These are phyloP conservation scores for Thelephora terrestris DNA, from an alignment of 1,284 basidiomycete species.

Conservation along the genomic window DNA sequence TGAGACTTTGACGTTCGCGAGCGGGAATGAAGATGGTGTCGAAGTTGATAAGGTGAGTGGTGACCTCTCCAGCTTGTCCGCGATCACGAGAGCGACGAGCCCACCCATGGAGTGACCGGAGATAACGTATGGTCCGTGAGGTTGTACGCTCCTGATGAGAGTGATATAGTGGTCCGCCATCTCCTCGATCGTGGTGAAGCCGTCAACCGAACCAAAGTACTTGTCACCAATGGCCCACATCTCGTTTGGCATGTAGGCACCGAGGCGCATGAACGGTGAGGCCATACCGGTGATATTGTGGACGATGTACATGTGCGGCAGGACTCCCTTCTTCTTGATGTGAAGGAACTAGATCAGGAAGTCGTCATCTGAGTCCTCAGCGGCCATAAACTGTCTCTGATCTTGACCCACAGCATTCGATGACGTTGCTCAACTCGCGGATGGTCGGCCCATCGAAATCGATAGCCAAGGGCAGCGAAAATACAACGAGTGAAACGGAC, in stretches of 20 bases:
- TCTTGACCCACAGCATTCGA: constrained; percentile 21
- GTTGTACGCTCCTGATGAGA: constrained; percentile 16
- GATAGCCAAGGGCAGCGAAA: not conserved
- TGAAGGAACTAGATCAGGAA: constrained; percentile 18
- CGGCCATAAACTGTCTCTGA: constrained; percentile 14
- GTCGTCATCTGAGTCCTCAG: constrained; percentile 6
- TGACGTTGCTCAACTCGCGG: constrained; percentile 16
- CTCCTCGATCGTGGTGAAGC: constrained; percentile 19
- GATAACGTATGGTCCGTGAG: constrained; percentile 18
- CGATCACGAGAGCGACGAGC: constrained; percentile 18
- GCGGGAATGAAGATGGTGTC: constrained; percentile 21
- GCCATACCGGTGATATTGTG: constrained; percentile 23
- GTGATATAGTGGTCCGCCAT: constrained; percentile 23
- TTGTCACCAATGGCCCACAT: constrained; percentile 23
- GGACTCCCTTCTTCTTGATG: constrained; percentile 21
- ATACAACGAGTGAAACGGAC: constrained; percentile 9
- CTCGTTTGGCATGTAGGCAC: constrained; percentile 22
- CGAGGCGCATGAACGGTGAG: constrained; percentile 22
- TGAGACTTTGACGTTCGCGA: constrained; percentile 17
- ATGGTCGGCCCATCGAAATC: constrained; percentile 14
- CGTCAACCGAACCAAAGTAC: constrained; percentile 18
- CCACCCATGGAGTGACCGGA: constrained; percentile 20
- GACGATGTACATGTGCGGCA: constrained; percentile 18
- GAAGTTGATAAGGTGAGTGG: constrained; percentile 17
- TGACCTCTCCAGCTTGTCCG: constrained; percentile 17